Percentiles rank a stretch among this genome's conserved stretches.
Evolutionary conservation across 2,329 filamentous ascomycete species (phyloP).

Genomic region (Thielaviopsis punctulata): DNA sequence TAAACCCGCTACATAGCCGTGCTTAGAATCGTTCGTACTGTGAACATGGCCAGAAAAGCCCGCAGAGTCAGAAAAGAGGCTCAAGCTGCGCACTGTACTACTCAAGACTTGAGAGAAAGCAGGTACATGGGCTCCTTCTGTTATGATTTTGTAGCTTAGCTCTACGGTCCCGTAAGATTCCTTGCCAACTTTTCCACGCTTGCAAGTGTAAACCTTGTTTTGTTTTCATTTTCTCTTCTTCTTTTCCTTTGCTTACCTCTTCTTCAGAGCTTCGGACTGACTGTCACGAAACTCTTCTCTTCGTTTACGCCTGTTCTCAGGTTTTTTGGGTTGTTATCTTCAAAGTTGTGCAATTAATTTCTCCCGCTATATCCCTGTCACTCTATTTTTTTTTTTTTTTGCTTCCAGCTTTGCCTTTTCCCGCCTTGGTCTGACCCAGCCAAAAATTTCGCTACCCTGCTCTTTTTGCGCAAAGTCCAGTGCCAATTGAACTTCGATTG

Average conservation of each 20-base stretch:
- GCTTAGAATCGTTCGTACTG: no score
- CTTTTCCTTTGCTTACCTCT: background rate
- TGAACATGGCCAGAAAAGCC: no score
- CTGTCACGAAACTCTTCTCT: background rate
- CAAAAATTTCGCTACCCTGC: background rate
- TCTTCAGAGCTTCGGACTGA: background rate
- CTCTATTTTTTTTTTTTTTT: background rate
- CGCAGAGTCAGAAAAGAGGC: no score
- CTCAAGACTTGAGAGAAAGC: background rate
- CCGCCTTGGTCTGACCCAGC: background rate
- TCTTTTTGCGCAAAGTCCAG: background rate
- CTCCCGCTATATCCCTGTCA: conserved; percentile 1
- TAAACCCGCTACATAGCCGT: no score
- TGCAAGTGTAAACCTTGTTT: background rate
- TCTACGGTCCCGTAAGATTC: background rate
- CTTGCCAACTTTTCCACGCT: background rate
- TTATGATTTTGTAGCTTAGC: background rate
- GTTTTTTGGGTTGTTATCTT: background rate
- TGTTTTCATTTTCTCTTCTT: conserved; percentile 1
- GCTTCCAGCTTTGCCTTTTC: background rate
- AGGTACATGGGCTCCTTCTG: background rate
- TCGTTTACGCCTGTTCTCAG: background rate
- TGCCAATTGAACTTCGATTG: conserved; percentile 5
- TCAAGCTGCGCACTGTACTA: background rate
- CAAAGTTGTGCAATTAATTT: background rate